Evolutionary conservation across 192 early-diverging fungal species (phyloP), one percentile per base, ranked within the genome.

Genomic region (Pilobolus umbonatus): DNA sequence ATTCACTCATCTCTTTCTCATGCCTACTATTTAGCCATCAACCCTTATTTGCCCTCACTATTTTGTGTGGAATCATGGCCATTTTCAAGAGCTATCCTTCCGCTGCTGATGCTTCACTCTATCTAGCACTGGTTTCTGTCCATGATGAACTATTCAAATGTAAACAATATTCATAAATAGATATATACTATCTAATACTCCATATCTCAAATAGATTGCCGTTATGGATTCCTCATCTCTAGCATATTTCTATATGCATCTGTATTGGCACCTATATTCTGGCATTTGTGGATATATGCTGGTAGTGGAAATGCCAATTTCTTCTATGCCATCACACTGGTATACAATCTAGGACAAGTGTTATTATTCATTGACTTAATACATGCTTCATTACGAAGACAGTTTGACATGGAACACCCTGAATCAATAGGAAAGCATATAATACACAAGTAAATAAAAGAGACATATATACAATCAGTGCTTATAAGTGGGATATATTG

Each of bases 301-400:
- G 97, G 95, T 9, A 88, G 85, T 50, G 97, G 94, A 24, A 99
- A 99, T 73, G 91, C 95, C 55, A 99, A 99, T 67, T 99, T 98
- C 65, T 96, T 92, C 64, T 99, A 95, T 63, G 93, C 95, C 4
- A 94, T 95, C 11, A 98, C 93, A 1, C 81, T 99, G 36, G 90
- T 99, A 4, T 94, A 91, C 40, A 88, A 81, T 15, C 72, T 95
- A 50, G 89, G 89, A 0, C 92, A 96, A 72, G 85, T 95, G 35
- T 69, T 92, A 15, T 68, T 96, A 47, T 58, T 96, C 26, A 86
- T 92, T 17, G 96, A 98, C 70, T 57, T 87, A n/a, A 85, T 84
- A n/a, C 84, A 73, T 55, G 88, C 94, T 10, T 75, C 80, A 62
- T 67, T 89, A 2, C 71, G 87, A 39, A 75, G 94, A 5, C 86